These are phyloP conservation scores for Tuber borchii DNA, from an alignment of 495 filamentous ascomycete genomes.

Conservation along the genomic window DNA sequence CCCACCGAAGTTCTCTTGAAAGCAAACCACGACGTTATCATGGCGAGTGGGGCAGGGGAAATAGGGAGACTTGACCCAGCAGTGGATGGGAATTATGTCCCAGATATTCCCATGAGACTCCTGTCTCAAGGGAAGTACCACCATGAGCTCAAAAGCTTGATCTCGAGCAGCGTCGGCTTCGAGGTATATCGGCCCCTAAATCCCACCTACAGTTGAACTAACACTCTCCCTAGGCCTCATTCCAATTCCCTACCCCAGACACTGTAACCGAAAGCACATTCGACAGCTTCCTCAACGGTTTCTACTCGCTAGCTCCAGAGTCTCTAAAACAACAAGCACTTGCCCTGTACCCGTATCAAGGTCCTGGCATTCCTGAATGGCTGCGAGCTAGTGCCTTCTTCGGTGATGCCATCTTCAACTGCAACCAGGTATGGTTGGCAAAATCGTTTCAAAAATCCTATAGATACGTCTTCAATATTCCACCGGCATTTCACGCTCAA, in stretches of 20 bases:
- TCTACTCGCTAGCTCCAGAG: constrained; percentile 26
- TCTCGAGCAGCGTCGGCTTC: constrained; percentile 30
- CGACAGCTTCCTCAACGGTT: constrained; percentile 9
- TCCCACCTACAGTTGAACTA: constrained; percentile 11
- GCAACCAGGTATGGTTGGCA: constrained; percentile 49
- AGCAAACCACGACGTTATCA: constrained; percentile 17
- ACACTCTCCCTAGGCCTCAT: constrained; percentile 36
- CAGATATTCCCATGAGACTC: constrained; percentile 52
- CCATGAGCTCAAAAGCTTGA: constrained; percentile 51
- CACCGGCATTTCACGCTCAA: constrained; percentile 52
- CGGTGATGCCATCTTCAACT: constrained; percentile 45
- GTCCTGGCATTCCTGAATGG: constrained; percentile 43
- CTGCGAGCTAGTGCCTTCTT: constrained; percentile 43
- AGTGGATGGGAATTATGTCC: constrained; percentile 57
- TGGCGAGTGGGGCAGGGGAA: neutral
- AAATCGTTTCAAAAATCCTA: constrained; percentile 52
- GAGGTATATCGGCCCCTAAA: constrained; percentile 32
- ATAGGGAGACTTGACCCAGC: constrained; percentile 49
- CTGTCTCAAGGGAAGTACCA: constrained; percentile 55
- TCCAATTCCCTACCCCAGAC: constrained; percentile 35
- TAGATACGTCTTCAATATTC: constrained; percentile 57
- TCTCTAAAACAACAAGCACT: constrained; percentile 31
- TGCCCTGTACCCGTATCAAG: constrained; percentile 46
- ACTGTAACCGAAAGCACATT: constrained; percentile 42
- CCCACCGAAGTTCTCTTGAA: constrained; percentile 19